These are phyloP conservation scores for Imleria badia DNA, from an alignment of 768 basidiomycete genomes.

Conservation along the genomic window DNA sequence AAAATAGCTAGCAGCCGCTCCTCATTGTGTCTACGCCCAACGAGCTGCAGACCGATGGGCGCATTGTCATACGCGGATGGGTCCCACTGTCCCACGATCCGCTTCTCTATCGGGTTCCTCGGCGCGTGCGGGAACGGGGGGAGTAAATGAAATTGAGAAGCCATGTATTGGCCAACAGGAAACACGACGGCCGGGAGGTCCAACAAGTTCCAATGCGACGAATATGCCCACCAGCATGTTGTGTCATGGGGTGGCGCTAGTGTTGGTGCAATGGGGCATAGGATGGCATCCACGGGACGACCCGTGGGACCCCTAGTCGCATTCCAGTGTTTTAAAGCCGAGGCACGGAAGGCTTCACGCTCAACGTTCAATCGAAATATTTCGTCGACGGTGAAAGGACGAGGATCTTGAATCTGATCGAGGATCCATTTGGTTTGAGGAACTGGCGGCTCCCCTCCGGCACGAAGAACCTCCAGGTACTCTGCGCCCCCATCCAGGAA, in stretches of 20 bases:
- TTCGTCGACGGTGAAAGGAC: constrained; percentile 41
- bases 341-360: constrained; percentile 42
- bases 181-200: constrained; percentile 50
- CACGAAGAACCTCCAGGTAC: constrained; percentile 38
- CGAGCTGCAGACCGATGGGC: constrained; percentile 47
- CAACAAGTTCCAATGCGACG: constrained; percentile 52
- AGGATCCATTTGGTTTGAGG: constrained; percentile 47
- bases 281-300: constrained; percentile 46
- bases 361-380: constrained; percentile 45
- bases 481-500: constrained; percentile 50
- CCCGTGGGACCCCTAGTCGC: constrained; percentile 36
- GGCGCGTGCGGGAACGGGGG: constrained; percentile 19
- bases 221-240: constrained; percentile 51
- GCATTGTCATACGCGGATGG: constrained; percentile 43
- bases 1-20: constrained; percentile 48
- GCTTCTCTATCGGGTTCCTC: constrained; percentile 38
- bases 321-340: constrained; percentile 47
- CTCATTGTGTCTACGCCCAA: constrained; percentile 51
- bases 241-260: constrained; percentile 49
- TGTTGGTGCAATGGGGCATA: constrained; percentile 47
- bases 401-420: constrained; percentile 37
- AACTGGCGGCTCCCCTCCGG: constrained; percentile 37
- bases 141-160: constrained; percentile 18
- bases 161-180: constrained; percentile 41
- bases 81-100: constrained; percentile 40